Evolutionary conservation across 306 rosid species (phyloP).

Genomic region (Medicago truncatula): MtrunA17r5.0-ANR NC_053046.1:41429501-41430000

Average conservation of each 20-base stretch:
- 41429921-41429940: slow-evolving; percentile 10
- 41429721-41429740: slow-evolving; percentile 84
- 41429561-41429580: neutral
- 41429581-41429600: slow-evolving; percentile 3
- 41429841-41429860: slow-evolving; percentile 83
- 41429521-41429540: slow-evolving; percentile 27
- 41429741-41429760: slow-evolving; percentile 79
- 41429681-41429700: slow-evolving; percentile 78
- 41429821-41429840: slow-evolving; percentile 95
- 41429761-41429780: slow-evolving; percentile 96
- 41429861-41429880: slow-evolving; percentile 88
- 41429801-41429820: slow-evolving; percentile 88
- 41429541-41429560: slow-evolving; percentile 8
- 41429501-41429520: slow-evolving; percentile 34
- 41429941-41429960: slow-evolving; percentile 9
- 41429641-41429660: slow-evolving; percentile 20
- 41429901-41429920: slow-evolving; percentile 31
- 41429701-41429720: slow-evolving; percentile 85
- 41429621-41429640: slow-evolving; percentile 13
- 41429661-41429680: slow-evolving; percentile 45
- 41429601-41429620: neutral
- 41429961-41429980: neutral
- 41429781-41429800: slow-evolving; percentile 88
- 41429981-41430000: slow-evolving; percentile 10
- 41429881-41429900: slow-evolving; percentile 87